Evolutionary conservation across 352 stramenopile species (phyloP), one percentile per base, ranked within the genome.

Genomic region (Pythium folliculosum): DNA sequence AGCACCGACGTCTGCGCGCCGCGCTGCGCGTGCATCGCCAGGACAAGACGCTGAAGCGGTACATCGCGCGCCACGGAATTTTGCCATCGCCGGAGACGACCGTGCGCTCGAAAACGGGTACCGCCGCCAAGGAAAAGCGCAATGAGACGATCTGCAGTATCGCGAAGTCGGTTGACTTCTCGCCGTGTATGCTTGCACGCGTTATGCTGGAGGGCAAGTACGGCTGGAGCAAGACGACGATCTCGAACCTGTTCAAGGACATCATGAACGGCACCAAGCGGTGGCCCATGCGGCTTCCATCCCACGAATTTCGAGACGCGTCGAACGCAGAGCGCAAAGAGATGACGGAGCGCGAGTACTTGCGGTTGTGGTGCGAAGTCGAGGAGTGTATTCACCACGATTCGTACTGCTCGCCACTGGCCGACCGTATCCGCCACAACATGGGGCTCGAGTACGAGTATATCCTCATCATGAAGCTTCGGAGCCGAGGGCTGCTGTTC

Each of bases 401-500:
- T 60, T 70, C 60, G 53, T 77, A 93, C 66, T 95, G 87, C 74
- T 96, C 86, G 23, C 87, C 87, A 14, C 50, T 91, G 30, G 81
- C 86, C 1, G 88, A 96, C 65, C 83, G 86, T 21, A 75, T 90
- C 35, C 81, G 84, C 13, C 85, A 91, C 63, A 91, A 85, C 60
- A 73, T 93, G 69, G 90, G 88, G 17, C 70, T 89, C 54, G 88
- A 97, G 67, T 94, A 95, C 67, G 90, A 97, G 63, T 93, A 93
- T 63, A 65, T 95, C 48, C 77, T 97, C 65, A 65, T 86, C 50
- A 77, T 85, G 60, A 93, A 84, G 58, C 71, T 97, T 43, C 78
- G 76, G 19, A 90, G 85, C 49, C 79, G 77, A 17, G 77, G 77
- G 0, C 61, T 97, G 44, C 77, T 89, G 8, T 97, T 94, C 66